A percentile compares a stretch with the other conserved stretches of the same genome.
Conservation (phyloP, 2,329 filamentous ascomycete species). For the Cordyceps cateniannulata region DNA sequence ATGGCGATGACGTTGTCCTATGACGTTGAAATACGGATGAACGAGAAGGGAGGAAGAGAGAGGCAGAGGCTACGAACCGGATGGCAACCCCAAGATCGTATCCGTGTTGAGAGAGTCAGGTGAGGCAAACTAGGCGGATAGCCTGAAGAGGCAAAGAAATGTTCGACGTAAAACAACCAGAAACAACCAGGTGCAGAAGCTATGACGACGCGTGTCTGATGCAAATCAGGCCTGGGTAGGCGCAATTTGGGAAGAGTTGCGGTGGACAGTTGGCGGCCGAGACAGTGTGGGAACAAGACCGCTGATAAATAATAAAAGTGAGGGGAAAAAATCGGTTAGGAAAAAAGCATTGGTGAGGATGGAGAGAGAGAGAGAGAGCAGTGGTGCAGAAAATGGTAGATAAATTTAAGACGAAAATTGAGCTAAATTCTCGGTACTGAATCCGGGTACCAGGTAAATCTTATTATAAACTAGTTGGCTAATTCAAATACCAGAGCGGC, state of each 20-base stretch:
- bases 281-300: background rate
- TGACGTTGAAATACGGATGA: background rate
- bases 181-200: background rate
- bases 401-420: background rate
- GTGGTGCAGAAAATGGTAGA: background rate
- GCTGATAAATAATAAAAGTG: background rate
- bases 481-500: too few species aligned
- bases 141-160: background rate
- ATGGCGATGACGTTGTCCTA: background rate
- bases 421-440: background rate
- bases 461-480: too few species aligned
- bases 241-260: background rate
- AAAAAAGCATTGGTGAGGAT: background rate
- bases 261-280: background rate
- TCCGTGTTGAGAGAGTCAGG: background rate
- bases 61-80: background rate
- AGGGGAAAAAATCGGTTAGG: background rate
- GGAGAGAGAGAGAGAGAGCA: background rate
- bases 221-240: background rate
- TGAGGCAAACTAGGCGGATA: background rate
- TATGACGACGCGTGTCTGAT: background rate
- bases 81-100: background rate
- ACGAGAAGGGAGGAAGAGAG: background rate
- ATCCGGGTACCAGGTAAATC: background rate
- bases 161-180: background rate